A percentile compares a stretch with the other conserved stretches of the same genome.
Conservation (phyloP, 2,329 filamentous ascomycete genomes). For the Xylaria sp. region DNA sequence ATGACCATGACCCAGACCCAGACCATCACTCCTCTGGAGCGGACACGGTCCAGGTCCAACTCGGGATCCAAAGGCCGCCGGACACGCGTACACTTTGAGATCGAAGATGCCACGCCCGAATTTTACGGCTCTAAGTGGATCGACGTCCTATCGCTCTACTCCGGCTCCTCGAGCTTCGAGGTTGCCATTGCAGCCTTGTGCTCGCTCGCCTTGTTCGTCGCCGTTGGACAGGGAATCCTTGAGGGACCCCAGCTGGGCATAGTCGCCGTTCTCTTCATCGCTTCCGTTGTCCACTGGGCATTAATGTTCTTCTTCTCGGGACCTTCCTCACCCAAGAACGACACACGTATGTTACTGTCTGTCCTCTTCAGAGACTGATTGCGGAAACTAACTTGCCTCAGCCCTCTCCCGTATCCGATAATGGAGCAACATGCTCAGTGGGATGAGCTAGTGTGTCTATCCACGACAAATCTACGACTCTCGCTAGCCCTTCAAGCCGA, state of each 20-base stretch:
- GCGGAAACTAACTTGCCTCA: conserved; percentile 3
- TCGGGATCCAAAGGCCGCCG: conserved; percentile 28
- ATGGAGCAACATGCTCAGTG: not conserved
- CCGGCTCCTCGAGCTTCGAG: conserved; percentile 29
- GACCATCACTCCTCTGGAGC: conserved; percentile 23
- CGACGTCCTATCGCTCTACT: conserved; percentile 29
- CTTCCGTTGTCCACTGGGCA: conserved; percentile 26
- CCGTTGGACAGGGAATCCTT: conserved; percentile 26
- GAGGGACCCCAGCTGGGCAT: conserved; percentile 24
- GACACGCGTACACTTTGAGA: conserved; percentile 31
- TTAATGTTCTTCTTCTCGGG: conserved; percentile 28
- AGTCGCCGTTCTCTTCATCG: conserved; percentile 25
- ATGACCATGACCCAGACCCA: conserved; percentile 29
- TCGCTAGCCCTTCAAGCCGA: not conserved
- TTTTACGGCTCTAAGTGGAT: conserved; percentile 29
- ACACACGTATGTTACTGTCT: conserved; percentile 22
- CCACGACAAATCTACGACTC: not conserved
- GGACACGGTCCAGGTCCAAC: conserved; percentile 26
- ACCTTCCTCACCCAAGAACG: conserved; percentile 15
- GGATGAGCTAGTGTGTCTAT: not conserved
- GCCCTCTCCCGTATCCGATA: conserved; percentile 24
- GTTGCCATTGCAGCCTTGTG: conserved; percentile 30
- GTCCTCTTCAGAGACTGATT: not conserved
- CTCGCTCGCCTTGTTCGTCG: conserved; percentile 28
- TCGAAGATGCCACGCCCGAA: conserved; percentile 27